phyloP scores from a whole-genome alignment of 164 flowering plant species.

The Hamamelis virginiana region DNA sequence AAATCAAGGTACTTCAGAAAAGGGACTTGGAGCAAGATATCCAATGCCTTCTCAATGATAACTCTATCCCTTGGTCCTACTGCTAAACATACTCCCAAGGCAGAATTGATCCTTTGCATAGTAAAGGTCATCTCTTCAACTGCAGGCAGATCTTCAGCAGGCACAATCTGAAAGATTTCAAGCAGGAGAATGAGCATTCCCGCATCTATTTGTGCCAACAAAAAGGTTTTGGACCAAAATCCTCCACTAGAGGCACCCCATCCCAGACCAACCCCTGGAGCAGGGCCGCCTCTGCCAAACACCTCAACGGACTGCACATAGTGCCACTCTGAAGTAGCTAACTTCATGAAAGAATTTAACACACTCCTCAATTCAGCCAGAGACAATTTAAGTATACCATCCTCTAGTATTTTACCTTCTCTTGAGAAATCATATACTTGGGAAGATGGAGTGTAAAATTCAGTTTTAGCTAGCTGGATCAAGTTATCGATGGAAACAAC shows the following conservation, averaged over 20 bases:
- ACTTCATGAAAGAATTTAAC: conserved; percentile 34
- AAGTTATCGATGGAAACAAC: conserved; percentile 44
- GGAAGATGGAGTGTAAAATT: conserved; percentile 11
- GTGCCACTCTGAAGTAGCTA: conserved; percentile 49
- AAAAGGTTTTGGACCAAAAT: conserved; percentile 67
- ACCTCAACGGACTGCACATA: conserved; percentile 52
- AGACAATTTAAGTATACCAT: conserved; percentile 52
- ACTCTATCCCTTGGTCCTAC: conserved; percentile 61
- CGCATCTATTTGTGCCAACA: conserved; percentile 64
- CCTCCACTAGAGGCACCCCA: conserved; percentile 96
- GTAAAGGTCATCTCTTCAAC: conserved; percentile 33
- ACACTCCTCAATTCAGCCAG: conserved; percentile 39
- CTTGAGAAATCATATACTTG: conserved; percentile 18
- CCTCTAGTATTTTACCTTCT: conserved; percentile 54
- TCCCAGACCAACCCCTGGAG: conserved; percentile 91
- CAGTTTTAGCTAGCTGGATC: conserved; percentile 46
- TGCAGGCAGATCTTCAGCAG: conserved; percentile 12
- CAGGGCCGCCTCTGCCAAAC: conserved; percentile 94
- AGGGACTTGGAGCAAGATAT: conserved; percentile 53
- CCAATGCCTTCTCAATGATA: conserved; percentile 53
- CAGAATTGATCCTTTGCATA: conserved; percentile 41
- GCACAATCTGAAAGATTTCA: conserved; percentile 29
- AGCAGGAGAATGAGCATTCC: conserved; percentile 52
- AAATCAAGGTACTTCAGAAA: conserved; percentile 48
- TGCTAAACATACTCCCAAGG: conserved; percentile 43